phyloP scores from a whole-genome alignment of 2,329 filamentous ascomycete genomes.

The Cercospora sojina region DNA sequence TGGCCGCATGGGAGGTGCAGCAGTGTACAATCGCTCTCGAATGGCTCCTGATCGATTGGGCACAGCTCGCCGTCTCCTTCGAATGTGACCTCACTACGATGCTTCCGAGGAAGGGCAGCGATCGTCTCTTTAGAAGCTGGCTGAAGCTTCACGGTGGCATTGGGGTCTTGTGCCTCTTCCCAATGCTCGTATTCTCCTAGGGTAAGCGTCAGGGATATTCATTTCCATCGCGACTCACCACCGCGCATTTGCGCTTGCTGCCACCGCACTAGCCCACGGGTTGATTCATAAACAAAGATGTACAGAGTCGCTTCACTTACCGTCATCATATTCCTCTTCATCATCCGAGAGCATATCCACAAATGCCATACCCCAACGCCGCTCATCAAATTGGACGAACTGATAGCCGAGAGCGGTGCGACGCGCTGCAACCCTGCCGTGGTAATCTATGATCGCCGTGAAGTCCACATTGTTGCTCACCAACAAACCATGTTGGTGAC shows the following conservation, averaged over 20 bases:
- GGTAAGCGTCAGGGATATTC: constrained; percentile 9
- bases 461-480: constrained; percentile 7
- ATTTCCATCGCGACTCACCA: background rate
- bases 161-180: constrained; percentile 31
- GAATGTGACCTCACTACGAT: constrained; percentile 15
- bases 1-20: constrained; percentile 29
- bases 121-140: constrained; percentile 27
- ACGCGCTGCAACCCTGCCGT: background rate
- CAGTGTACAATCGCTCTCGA: constrained; percentile 21
- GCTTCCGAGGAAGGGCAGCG: constrained; percentile 23
- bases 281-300: background rate
- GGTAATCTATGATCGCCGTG: constrained; percentile 21
- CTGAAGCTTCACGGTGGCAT: constrained; percentile 13
- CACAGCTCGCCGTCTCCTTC: constrained; percentile 12
- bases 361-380: constrained; percentile 31
- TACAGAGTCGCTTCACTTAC: background rate
- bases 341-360: constrained; percentile 29
- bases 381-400: constrained; percentile 33
- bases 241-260: background rate
- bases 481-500: constrained; percentile 24
- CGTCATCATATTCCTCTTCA: background rate
- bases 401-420: constrained; percentile 14
- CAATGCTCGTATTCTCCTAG: constrained; percentile 23
- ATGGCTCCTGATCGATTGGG: constrained; percentile 26
- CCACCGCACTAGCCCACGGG: background rate